Evolutionary conservation across 2,329 filamentous ascomycete species (phyloP).

Genomic region (Diaporthe velutina): DNA sequence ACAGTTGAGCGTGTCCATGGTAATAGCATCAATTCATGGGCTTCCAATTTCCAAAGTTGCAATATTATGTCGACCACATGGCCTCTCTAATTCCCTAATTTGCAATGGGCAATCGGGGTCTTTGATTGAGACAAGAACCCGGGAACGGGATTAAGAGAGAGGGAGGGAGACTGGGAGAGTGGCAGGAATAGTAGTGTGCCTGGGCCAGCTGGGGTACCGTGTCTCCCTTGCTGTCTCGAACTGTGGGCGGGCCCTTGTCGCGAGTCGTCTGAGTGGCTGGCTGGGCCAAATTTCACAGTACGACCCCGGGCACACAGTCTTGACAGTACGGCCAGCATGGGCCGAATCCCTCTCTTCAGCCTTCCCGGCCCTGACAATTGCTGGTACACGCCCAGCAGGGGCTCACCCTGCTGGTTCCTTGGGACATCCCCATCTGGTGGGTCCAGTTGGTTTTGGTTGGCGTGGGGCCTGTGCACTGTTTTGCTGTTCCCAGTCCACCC

Average conservation of each 20-base stretch:
- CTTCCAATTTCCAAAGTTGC: constrained; percentile 25
- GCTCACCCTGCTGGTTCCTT: constrained; percentile 17
- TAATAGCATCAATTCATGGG: constrained; percentile 22
- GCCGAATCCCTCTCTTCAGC: constrained; percentile 8
- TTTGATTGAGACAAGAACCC: constrained; percentile 27
- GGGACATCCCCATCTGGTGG: constrained; percentile 28
- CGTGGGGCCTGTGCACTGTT: constrained; percentile 35
- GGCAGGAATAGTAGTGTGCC: neutral
- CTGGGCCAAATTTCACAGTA: constrained; percentile 18
- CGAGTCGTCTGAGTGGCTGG: constrained; percentile 27
- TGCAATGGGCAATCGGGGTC: constrained; percentile 28
- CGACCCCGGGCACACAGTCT: constrained; percentile 2
- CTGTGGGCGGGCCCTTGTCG: constrained; percentile 29
- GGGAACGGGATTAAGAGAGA: constrained; percentile 17
- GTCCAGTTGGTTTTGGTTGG: constrained; percentile 30
- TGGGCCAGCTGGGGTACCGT: constrained; percentile 21
- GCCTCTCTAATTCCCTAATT: constrained; percentile 31
- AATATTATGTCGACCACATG: constrained; percentile 27
- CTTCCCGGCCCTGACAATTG: constrained; percentile 27
- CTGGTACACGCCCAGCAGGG: constrained; percentile 25
- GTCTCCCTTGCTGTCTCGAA: constrained; percentile 30
- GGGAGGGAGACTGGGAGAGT: constrained; percentile 6
- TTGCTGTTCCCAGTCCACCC: constrained; percentile 20
- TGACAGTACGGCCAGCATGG: constrained; percentile 11
- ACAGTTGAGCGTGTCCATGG: constrained; percentile 4